Percentiles rank a stretch among this genome's conserved stretches.
These are phyloP conservation scores for Uncinocarpus reesii DNA, from an alignment of 2,329 filamentous ascomycete species.

Conservation along the genomic window DNA sequence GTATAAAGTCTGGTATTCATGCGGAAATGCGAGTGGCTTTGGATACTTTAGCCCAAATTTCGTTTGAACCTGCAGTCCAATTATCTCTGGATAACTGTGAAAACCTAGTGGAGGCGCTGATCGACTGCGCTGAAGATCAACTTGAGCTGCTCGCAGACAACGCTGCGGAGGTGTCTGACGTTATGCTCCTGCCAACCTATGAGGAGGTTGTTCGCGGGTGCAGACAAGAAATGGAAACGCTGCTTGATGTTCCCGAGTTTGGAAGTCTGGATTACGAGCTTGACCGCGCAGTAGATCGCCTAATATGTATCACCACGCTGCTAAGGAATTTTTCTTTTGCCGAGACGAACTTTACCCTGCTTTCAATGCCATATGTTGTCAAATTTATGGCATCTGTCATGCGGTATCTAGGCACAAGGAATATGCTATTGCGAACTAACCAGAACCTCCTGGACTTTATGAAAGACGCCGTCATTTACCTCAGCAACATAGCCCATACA, in stretches of 20 bases:
- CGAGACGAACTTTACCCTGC: constrained; percentile 61
- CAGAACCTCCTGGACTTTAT: constrained; percentile 88
- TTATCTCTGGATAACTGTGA: constrained; percentile 67
- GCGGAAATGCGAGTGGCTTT: constrained; percentile 82
- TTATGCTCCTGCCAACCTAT: constrained; percentile 70
- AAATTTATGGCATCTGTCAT: constrained; percentile 77
- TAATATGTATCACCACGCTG: constrained; percentile 86
- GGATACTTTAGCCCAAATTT: constrained; percentile 68
- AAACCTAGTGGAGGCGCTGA: constrained; percentile 73
- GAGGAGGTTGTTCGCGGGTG: constrained; percentile 79
- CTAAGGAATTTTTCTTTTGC: constrained; percentile 85
- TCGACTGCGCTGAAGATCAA: constrained; percentile 87
- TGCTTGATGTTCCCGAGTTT: constrained; percentile 63
- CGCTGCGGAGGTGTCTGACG: constrained; percentile 74
- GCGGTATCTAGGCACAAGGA: constrained; percentile 76
- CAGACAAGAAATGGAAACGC: constrained; percentile 57
- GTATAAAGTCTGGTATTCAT: constrained; percentile 79
- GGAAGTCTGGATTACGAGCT: constrained; percentile 70
- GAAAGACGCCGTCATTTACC: constrained; percentile 82
- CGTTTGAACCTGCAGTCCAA: constrained; percentile 52
- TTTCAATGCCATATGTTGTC: constrained; percentile 68
- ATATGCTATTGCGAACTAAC: constrained; percentile 71
- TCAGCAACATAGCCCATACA: constrained; percentile 76
- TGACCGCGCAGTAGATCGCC: constrained; percentile 71
- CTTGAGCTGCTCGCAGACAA: constrained; percentile 75